A percentile compares a stretch with the other conserved stretches of the same genome.
Conservation (phyloP, 441 rosid genomes). For the Mallotus repandus region DNA sequence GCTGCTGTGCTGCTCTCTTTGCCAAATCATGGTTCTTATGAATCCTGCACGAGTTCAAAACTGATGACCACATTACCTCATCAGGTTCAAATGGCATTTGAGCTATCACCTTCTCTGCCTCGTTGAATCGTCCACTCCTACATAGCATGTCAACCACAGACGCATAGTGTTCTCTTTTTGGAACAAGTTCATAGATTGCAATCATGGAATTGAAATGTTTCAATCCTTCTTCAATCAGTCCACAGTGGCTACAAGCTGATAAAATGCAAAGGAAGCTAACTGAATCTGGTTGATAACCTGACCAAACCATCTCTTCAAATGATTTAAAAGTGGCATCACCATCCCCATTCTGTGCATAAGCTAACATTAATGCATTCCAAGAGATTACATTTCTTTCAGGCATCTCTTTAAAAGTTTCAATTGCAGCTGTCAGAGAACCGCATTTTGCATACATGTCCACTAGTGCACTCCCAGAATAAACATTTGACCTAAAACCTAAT, state of each 20-base stretch:
- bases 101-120: conserved; percentile 62
- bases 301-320: conserved; percentile 56
- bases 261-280: conserved; percentile 69
- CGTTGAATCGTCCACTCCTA: conserved; percentile 55
- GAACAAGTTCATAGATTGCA: conserved; percentile 41
- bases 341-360: conserved; percentile 77
- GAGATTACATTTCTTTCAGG: conserved; percentile 67
- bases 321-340: conserved; percentile 51
- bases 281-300: conserved; percentile 73
- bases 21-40: conserved; percentile 71
- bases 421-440: conserved; percentile 70
- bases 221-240: conserved; percentile 67
- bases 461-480: conserved; percentile 73
- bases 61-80: conserved; percentile 81
- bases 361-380: conserved; percentile 83
- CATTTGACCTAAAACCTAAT: conserved; percentile 65
- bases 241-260: conserved; percentile 82
- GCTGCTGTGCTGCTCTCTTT: conserved; percentile 57
- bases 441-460: conserved; percentile 88
- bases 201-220: conserved; percentile 54
- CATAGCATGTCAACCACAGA: conserved; percentile 69
- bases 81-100: conserved; percentile 74
- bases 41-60: conserved; percentile 81
- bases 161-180: conserved; percentile 64
- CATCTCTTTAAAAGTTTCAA: conserved; percentile 66